Conservation (phyloP, 148 eudicot species). For the Fallopia convolvulus region DNA sequence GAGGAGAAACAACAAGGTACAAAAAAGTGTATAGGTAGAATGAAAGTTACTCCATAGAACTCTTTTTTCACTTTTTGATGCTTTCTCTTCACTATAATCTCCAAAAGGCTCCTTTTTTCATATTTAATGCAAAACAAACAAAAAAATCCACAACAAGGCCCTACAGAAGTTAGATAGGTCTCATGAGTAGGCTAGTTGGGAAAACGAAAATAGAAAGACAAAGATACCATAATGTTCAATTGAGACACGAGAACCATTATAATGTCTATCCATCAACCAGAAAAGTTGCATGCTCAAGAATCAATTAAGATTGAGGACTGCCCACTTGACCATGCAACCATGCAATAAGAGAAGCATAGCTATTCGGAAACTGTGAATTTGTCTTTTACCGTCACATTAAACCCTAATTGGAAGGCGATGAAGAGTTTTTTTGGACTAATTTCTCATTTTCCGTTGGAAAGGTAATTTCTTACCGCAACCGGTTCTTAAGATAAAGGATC, state of each 20-base stretch:
- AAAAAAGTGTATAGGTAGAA: conserved; percentile 5
- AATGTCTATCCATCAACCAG: not conserved
- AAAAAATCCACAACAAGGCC: not conserved
- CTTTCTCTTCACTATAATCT: conserved; percentile 5
- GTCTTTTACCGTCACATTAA: not conserved
- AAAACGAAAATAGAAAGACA: not conserved
- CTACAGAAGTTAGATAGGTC: not conserved
- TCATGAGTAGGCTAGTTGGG: not conserved
- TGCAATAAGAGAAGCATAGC: not conserved
- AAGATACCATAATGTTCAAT: not conserved
- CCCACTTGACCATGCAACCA: not conserved
- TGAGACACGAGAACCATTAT: not conserved
- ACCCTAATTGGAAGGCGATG: not conserved
- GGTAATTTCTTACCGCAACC: no score
- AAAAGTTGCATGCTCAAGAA: not conserved
- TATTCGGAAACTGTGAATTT: not conserved
- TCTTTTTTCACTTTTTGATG: not conserved
- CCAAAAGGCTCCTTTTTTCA: not conserved
- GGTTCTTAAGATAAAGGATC: no score
- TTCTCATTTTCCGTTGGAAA: not conserved
- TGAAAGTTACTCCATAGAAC: not conserved
- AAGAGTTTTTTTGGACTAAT: not conserved
- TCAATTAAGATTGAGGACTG: not conserved
- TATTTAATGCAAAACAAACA: not conserved
- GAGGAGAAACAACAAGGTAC: not conserved